Evolutionary conservation across 1,284 basidiomycete species (phyloP).

Genomic region (Ganoderma lucidum): DNA sequence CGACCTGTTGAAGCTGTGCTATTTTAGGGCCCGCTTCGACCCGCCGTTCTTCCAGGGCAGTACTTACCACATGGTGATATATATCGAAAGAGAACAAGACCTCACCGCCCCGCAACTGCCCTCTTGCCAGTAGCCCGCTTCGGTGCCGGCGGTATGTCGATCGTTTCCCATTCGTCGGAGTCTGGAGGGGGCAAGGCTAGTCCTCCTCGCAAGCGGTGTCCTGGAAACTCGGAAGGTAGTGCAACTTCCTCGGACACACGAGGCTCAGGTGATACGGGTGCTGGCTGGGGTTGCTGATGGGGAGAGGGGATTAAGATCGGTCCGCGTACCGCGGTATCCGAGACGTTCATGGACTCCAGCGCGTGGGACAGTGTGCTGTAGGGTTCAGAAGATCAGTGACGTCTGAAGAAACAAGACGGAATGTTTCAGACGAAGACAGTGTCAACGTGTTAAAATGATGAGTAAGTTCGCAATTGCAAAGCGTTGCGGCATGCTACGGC

Average conservation of each 20-base stretch:
- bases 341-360: slow-evolving; percentile 36
- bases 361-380: slow-evolving; percentile 35
- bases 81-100: neutral
- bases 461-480: neutral
- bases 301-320: slow-evolving; percentile 6
- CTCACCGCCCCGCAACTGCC: slow-evolving; percentile 5
- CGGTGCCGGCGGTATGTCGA: slow-evolving; percentile 52
- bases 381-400: neutral
- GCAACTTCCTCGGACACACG: too few species aligned
- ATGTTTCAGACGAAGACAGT: neutral
- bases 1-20: neutral
- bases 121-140: neutral
- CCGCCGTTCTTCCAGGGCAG: neutral
- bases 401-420: neutral
- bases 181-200: slow-evolving; percentile 53
- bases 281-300: neutral
- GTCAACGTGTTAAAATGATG: neutral
- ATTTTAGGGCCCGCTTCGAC: neutral
- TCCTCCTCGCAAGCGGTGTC: slow-evolving; percentile 18
- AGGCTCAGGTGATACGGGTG: neutral
- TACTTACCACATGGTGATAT: too few species aligned
- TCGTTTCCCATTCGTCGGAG: slow-evolving; percentile 57
- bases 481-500: too few species aligned
- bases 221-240: neutral
- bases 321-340: slow-evolving; percentile 15